phyloP scores from a whole-genome alignment of 768 basidiomycete genomes.

The Holtermanniella nyarrowii region DNA sequence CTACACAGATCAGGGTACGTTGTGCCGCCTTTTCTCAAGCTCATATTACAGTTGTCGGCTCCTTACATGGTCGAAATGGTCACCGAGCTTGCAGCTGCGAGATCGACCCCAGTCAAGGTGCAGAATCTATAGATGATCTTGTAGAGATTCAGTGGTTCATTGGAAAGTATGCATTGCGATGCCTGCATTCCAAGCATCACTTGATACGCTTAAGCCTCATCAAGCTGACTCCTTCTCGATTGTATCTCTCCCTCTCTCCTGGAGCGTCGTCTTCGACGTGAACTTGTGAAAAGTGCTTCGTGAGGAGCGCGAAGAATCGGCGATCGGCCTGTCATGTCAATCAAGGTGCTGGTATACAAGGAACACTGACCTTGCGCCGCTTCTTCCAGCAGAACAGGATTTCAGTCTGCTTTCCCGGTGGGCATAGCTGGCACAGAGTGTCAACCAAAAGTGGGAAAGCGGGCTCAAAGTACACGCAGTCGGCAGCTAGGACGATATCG shows the following conservation, averaged over 20 bases:
- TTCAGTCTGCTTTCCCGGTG: constrained; percentile 46
- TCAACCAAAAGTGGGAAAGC: constrained; percentile 77
- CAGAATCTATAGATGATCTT: too few relatives aligned
- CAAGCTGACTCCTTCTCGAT: constrained; percentile 32
- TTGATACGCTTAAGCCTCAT: constrained; percentile 23
- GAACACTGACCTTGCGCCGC: constrained; percentile 59
- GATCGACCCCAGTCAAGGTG: too few relatives aligned
- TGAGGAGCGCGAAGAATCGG: constrained; percentile 69
- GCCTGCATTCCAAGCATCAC: too few relatives aligned
- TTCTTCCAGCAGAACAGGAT: constrained; percentile 91
- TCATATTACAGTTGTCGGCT: too few relatives aligned
- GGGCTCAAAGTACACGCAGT: constrained; percentile 93
- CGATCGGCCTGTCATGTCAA: constrained; percentile 59
- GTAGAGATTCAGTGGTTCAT: too few relatives aligned
- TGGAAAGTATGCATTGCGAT: too few relatives aligned
- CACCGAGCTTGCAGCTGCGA: too few relatives aligned
- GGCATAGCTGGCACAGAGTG: constrained; percentile 58
- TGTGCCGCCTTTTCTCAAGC: too few relatives aligned
- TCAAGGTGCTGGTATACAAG: not conserved
- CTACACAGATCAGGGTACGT: constrained; percentile 7
- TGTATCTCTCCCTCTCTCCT: constrained; percentile 33
- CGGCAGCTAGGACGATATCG: constrained; percentile 74
- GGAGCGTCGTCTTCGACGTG: constrained; percentile 29
- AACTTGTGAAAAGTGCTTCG: constrained; percentile 56
- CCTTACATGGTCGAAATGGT: too few relatives aligned